Conservation (phyloP, 495 filamentous ascomycete species). For the Tuber indicum region DNA sequence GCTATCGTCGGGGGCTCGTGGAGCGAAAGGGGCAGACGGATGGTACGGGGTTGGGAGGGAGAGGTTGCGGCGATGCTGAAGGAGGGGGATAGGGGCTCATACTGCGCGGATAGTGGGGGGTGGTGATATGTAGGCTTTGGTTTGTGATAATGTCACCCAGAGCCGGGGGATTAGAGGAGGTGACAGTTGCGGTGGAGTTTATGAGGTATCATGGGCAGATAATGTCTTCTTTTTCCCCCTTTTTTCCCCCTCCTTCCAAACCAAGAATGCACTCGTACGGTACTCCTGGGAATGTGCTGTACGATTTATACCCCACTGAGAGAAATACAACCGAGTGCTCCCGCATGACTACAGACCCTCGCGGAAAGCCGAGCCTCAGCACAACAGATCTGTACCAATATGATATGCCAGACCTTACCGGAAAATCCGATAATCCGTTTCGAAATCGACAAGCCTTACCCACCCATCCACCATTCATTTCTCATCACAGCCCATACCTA, state of each 20-base stretch:
- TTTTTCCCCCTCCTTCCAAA: too few relatives aligned
- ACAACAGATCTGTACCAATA: neutral
- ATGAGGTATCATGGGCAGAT: neutral
- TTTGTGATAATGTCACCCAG: neutral
- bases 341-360: neutral
- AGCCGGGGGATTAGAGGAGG: neutral
- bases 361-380: neutral
- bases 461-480: neutral
- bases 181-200: neutral
- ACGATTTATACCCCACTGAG: too few relatives aligned
- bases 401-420: neutral
- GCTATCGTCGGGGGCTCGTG: conserved; percentile 36
- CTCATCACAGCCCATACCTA: neutral
- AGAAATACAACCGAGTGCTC: neutral
- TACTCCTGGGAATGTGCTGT: too few relatives aligned
- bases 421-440: neutral
- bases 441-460: neutral
- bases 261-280: too few relatives aligned
- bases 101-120: neutral
- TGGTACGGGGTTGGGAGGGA: neutral
- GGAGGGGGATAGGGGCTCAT: neutral
- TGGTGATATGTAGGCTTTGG: neutral
- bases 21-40: neutral
- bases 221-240: too few relatives aligned
- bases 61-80: neutral